Conservation (phyloP, 805 yeast genomes). For the Teunomyces pallodes region DNA sequence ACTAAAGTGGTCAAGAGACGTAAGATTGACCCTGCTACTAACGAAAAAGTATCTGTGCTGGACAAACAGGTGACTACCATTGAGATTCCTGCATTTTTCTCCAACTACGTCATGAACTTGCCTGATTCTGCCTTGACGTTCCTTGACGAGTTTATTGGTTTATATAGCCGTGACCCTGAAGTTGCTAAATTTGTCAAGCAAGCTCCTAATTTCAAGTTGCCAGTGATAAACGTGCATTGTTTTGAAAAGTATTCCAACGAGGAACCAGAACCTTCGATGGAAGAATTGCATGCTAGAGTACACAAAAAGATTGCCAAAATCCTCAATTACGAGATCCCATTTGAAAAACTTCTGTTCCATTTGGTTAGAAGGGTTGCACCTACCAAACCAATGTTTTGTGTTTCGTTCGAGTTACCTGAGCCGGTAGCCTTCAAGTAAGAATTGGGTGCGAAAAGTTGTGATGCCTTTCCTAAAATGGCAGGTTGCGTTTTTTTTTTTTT, state of each 20-base stretch:
- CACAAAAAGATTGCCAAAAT: constrained; percentile 47
- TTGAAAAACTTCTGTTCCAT: constrained; percentile 60
- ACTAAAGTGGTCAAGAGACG: constrained; percentile 31
- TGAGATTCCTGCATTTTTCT: constrained; percentile 51
- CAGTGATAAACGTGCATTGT: constrained; percentile 83
- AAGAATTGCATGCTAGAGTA: constrained; percentile 66
- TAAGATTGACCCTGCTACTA: constrained; percentile 36
- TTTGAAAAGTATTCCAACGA: constrained; percentile 83
- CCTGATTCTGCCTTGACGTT: constrained; percentile 92
- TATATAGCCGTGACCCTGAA: constrained; percentile 47
- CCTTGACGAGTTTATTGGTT: constrained; percentile 71
- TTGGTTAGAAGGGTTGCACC: constrained; percentile 94
- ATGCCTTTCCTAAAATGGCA: background rate
- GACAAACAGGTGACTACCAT: constrained; percentile 18
- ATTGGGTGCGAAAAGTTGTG: background rate
- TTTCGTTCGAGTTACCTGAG: constrained; percentile 69
- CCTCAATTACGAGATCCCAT: constrained; percentile 47
- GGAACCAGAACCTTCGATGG: constrained; percentile 68
- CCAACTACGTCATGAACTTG: constrained; percentile 89
- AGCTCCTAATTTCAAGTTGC: constrained; percentile 55
- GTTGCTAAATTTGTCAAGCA: constrained; percentile 31
- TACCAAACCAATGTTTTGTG: constrained; percentile 93
- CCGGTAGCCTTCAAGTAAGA: constrained; percentile 53
- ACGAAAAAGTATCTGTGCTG: constrained; percentile 13
- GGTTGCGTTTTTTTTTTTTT: background rate